phyloP scores from a whole-genome alignment of 2,329 filamentous ascomycete species.

The Fusarium kyushuense region DNA sequence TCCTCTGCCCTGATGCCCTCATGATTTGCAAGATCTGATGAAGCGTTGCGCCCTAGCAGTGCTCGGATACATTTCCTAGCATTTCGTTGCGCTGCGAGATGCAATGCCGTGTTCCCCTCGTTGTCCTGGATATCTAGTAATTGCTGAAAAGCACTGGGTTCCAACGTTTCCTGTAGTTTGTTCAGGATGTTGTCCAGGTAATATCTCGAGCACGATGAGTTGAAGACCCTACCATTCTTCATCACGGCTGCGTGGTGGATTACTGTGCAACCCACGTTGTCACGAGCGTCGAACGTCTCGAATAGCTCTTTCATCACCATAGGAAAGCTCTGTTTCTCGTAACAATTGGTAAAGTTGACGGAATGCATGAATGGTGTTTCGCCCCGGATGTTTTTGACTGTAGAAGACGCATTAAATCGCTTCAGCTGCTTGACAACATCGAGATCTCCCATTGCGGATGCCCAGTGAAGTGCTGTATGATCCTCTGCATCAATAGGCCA shows the following conservation, averaged over 20 bases:
- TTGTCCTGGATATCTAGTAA: slow-evolving; percentile 86
- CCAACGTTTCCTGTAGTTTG: slow-evolving; percentile 82
- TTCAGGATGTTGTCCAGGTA: slow-evolving; percentile 94
- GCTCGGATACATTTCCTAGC: slow-evolving; percentile 90
- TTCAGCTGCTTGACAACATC: slow-evolving; percentile 91
- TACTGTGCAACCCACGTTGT: slow-evolving; percentile 85
- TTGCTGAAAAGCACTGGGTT: slow-evolving; percentile 79
- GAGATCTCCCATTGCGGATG: slow-evolving; percentile 95
- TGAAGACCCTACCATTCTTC: slow-evolving; percentile 82
- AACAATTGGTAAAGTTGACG: slow-evolving; percentile 97
- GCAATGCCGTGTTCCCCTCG: slow-evolving; percentile 87
- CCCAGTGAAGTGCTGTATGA: slow-evolving; percentile 96
- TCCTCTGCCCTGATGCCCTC: slow-evolving; percentile 87
- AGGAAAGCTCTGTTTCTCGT: slow-evolving; percentile 91
- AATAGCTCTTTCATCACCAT: slow-evolving; percentile 85
- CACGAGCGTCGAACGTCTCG: slow-evolving; percentile 81
- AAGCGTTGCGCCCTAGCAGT: slow-evolving; percentile 82
- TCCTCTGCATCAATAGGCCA: slow-evolving; percentile 93
- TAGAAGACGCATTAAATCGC: slow-evolving; percentile 79
- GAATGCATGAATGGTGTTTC: slow-evolving; percentile 96
- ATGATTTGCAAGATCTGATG: slow-evolving; percentile 83
- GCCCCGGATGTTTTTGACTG: slow-evolving; percentile 76
- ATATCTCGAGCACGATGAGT: slow-evolving; percentile 89
- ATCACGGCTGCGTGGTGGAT: slow-evolving; percentile 95
- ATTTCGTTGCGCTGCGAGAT: slow-evolving; percentile 81